Evolutionary conservation across 495 filamentous ascomycete genomes (phyloP).

Genomic region (Rusavskia elegans): DNA sequence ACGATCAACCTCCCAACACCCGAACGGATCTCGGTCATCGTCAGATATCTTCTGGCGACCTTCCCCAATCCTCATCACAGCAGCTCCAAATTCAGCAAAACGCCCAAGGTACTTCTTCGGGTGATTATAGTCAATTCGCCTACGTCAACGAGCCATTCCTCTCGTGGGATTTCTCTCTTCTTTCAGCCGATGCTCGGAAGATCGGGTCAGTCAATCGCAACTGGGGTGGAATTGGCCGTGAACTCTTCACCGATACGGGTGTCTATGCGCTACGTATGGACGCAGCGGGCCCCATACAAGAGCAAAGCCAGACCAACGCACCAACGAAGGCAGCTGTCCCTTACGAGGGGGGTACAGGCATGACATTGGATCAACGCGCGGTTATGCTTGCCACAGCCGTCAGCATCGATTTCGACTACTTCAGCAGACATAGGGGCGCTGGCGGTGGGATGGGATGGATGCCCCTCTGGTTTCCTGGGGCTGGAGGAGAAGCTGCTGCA

Average conservation of each 20-base stretch:
- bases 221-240: slow-evolving; percentile 51
- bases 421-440: slow-evolving; percentile 40
- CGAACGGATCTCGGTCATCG: slow-evolving; percentile 12
- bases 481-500: slow-evolving; percentile 30
- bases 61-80: slow-evolving; percentile 32
- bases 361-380: slow-evolving; percentile 57
- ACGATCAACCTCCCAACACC: slow-evolving; percentile 18
- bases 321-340: background rate
- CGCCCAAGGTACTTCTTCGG: slow-evolving; percentile 14
- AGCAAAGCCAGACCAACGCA: slow-evolving; percentile 14
- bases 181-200: slow-evolving; percentile 25
- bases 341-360: slow-evolving; percentile 20
- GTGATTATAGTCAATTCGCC: slow-evolving; percentile 46
- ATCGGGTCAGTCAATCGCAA: slow-evolving; percentile 54
- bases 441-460: slow-evolving; percentile 36
- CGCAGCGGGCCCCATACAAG: slow-evolving; percentile 30
- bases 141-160: slow-evolving; percentile 41
- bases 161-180: slow-evolving; percentile 43
- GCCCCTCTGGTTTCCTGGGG: slow-evolving; percentile 42
- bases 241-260: slow-evolving; percentile 57
- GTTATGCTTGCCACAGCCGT: slow-evolving; percentile 60
- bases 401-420: slow-evolving; percentile 59
- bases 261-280: slow-evolving; percentile 59
- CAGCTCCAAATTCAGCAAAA: slow-evolving; percentile 26
- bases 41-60: slow-evolving; percentile 25